These are phyloP conservation scores for Parachaetomium inaequale DNA, from an alignment of 495 filamentous ascomycete genomes.

Conservation along the genomic window DNA sequence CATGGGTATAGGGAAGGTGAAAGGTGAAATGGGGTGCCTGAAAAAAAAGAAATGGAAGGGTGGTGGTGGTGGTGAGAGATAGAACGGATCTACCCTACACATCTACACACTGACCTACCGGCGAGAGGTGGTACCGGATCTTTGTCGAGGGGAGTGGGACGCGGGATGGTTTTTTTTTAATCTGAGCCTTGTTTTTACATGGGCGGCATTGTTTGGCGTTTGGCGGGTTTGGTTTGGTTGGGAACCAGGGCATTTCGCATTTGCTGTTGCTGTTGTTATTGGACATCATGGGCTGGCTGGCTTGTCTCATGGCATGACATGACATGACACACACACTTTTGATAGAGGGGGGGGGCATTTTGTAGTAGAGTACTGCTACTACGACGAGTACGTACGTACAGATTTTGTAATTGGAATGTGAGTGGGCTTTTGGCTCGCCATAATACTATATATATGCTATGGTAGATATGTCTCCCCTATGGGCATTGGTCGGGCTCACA, in stretches of 20 bases:
- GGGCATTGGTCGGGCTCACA: no score
- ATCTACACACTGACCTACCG: no score
- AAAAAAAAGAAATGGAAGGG: no score
- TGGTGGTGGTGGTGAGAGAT: no score
- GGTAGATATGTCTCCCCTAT: no score
- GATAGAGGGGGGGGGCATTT: not conserved
- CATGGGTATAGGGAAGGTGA: no score
- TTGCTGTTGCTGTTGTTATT: slow-evolving; percentile 12
- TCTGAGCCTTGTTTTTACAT: not conserved
- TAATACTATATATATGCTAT: no score
- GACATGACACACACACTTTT: not conserved
- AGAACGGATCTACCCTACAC: no score
- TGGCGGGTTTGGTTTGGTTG: not conserved
- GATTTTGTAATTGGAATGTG: not conserved
- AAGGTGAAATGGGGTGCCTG: no score
- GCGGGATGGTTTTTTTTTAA: not conserved
- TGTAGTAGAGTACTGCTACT: not conserved
- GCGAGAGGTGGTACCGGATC: not conserved
- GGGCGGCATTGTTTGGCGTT: slow-evolving; percentile 17
- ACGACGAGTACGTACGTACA: not conserved
- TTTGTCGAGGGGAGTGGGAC: not conserved
- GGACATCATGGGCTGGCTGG: not conserved
- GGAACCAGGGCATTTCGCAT: slow-evolving; percentile 1
- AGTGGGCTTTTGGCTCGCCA: not conserved
- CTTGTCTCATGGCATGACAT: not conserved